phyloP scores from a whole-genome alignment of 2,329 filamentous ascomycete genomes.

The Raffaelea albimanens region DNA sequence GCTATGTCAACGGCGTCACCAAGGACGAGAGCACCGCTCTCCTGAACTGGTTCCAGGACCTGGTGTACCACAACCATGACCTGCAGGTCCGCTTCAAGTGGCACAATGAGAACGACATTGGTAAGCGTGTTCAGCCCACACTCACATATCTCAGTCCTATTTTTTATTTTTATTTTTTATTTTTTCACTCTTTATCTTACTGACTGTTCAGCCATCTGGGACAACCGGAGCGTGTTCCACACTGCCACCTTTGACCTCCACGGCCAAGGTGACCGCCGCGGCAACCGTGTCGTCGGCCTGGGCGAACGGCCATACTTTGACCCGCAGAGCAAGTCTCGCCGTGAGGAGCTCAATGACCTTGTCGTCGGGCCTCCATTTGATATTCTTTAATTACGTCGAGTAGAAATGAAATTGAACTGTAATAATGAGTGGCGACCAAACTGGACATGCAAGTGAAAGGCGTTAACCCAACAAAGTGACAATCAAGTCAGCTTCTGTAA shows the following conservation, averaged over 20 bases:
- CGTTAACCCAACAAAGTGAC: no score
- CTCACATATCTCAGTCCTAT: no score
- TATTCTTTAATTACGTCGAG: no score
- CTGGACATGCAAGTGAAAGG: no score
- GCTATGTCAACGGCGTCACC: slow-evolving; percentile 39
- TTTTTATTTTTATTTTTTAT: no score
- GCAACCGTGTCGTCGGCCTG: slow-evolving; percentile 43
- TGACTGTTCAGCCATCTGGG: slow-evolving; percentile 59
- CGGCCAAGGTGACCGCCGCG: slow-evolving; percentile 37
- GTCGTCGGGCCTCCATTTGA: no score
- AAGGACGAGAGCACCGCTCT: slow-evolving; percentile 37
- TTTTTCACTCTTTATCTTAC: no score
- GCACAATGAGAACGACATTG: slow-evolving; percentile 35
- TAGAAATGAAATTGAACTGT: no score
- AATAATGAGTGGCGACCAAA: no score
- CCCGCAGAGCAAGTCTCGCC: slow-evolving; percentile 35
- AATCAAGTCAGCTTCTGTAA: no score
- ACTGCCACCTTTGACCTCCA: slow-evolving; percentile 49
- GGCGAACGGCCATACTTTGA: slow-evolving; percentile 47
- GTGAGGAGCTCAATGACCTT: slow-evolving; percentile 20
- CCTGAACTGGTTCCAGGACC: slow-evolving; percentile 37
- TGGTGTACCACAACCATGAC: slow-evolving; percentile 46
- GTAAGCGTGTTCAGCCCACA: no score
- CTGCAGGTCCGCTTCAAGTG: slow-evolving; percentile 40
- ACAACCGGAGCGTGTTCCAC: slow-evolving; percentile 50